Evolutionary conservation across 2,329 filamentous ascomycete genomes (phyloP), one percentile per base, ranked within the genome.

Genomic region (Arthrocladium fulminans): DNA sequence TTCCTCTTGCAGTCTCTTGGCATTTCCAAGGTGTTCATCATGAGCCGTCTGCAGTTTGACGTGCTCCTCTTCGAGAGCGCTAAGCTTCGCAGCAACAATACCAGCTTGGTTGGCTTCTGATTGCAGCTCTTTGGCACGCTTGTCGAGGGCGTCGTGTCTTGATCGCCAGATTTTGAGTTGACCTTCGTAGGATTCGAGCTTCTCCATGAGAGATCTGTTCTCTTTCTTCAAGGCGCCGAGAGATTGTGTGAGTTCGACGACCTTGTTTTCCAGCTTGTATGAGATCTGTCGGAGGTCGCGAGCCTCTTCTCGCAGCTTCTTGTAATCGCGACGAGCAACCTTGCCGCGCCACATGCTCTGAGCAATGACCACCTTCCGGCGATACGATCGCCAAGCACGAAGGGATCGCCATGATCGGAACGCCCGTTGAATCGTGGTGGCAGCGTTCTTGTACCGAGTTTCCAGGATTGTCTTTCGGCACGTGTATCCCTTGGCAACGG

Each of bases 261-360:
- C 92, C 80, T 98, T 98, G 77, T 98, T 97, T 68, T 98, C 92
- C 60, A 98, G 74, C 74, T 95, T 97, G 76, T 98, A 98, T 2
- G 92, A 97, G 59, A 98, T 98, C 69, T 97, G 90, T 76, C 97
- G 97, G 66, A 98, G 79, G 73, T 98, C 94, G 63, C 92, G 86
- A 56, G 92, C 92, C 69, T 98, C 92, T 68, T 96, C 89, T 58
- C 92, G 87, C 53, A 94, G 72, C 59, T 74, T 81, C 79, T 95
- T 97, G 76, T 98, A 98, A 42, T 80, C 82, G 57, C 76, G 80
- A 57, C 92, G 81, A 48, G 92, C 90, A 54, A 69, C 64, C 67
- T 80, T 89, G 64, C 89, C 90, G 65, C 92, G 83, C 88, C 88
- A 97, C 63, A 97, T 68, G 67, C 83, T 95, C 69, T 98, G 92